A percentile compares a stretch with the other conserved stretches of the same genome.
These are phyloP conservation scores for Alnus glutinosa DNA, from an alignment of 306 rosid species.

Conservation along the genomic window DNA sequence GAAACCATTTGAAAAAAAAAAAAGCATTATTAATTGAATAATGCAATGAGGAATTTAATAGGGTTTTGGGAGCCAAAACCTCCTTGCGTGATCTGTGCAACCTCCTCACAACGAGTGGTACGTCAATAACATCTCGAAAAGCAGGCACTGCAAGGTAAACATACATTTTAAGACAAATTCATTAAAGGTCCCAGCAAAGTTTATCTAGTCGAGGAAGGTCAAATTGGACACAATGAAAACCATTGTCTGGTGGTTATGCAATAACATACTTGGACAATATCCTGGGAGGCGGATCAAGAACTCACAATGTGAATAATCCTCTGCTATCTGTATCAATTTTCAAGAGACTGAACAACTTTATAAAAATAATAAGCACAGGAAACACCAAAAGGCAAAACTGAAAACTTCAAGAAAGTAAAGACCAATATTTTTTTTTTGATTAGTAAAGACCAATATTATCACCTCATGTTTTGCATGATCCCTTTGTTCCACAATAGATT, in stretches of 20 bases:
- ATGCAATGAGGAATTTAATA: constrained; percentile 21
- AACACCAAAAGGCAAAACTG: constrained; percentile 10
- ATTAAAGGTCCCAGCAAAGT: background rate
- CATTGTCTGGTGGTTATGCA: constrained; percentile 5
- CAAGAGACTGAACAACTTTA: constrained; percentile 18
- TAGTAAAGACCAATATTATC: background rate
- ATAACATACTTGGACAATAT: constrained; percentile 85
- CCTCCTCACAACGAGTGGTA: constrained; percentile 94
- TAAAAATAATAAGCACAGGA: constrained; percentile 20
- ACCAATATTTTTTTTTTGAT: too few species aligned
- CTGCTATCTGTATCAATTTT: constrained; percentile 67
- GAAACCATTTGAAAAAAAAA: constrained; percentile 6
- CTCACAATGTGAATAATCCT: constrained; percentile 95
- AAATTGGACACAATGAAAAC: constrained; percentile 10
- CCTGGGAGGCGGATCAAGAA: constrained; percentile 98
- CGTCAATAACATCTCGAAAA: constrained; percentile 87
- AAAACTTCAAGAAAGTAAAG: constrained; percentile 7
- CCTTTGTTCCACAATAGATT: background rate
- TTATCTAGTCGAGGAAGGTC: background rate
- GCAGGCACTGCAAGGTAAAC: constrained; percentile 76
- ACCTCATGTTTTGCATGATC: background rate
- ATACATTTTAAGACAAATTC: constrained; percentile 14
- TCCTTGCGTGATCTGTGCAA: constrained; percentile 82
- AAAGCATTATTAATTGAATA: constrained; percentile 16
- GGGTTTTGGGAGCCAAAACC: constrained; percentile 47